Evolutionary conservation across 2,329 filamentous ascomycete genomes (phyloP).

Genomic region (Epichloe uncinata): DNA sequence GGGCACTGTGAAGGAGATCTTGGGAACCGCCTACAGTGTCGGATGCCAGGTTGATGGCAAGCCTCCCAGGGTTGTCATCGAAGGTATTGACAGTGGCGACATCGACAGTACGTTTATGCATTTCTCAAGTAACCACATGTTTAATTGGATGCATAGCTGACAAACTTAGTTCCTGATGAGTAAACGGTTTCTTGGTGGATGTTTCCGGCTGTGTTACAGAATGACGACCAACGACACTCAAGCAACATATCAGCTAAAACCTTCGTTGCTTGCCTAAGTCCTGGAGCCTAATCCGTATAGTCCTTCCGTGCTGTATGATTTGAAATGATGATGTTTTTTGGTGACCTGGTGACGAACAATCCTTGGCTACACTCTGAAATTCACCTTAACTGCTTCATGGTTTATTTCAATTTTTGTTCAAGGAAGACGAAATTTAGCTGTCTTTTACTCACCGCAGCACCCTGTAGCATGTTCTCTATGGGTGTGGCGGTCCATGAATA

Average conservation of each 20-base stretch:
- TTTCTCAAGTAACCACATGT: too few relatives aligned
- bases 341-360: conserved; percentile 1
- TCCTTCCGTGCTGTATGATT: too few relatives aligned
- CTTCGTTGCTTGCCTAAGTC: background rate
- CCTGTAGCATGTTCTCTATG: conserved; percentile 33
- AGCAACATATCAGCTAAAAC: background rate
- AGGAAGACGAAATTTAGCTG: conserved; percentile 50
- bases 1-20: conserved; percentile 88
- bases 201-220: background rate
- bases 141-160: background rate
- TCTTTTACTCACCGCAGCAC: conserved; percentile 59
- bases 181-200: conserved; percentile 38
- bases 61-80: conserved; percentile 78
- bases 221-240: background rate
- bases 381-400: conserved; percentile 50
- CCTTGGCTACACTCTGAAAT: conserved; percentile 78
- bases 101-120: conserved; percentile 69
- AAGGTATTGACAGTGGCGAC: conserved; percentile 85
- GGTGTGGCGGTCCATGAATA: conserved; percentile 58
- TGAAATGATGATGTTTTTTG: background rate
- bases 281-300: background rate
- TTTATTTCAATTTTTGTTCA: conserved; percentile 72
- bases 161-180: conserved; percentile 66
- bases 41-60: conserved; percentile 98
- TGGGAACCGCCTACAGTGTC: conserved; percentile 90